Conservation (phyloP, 768 basidiomycete species). For the Lentinula guzmanii region DNA sequence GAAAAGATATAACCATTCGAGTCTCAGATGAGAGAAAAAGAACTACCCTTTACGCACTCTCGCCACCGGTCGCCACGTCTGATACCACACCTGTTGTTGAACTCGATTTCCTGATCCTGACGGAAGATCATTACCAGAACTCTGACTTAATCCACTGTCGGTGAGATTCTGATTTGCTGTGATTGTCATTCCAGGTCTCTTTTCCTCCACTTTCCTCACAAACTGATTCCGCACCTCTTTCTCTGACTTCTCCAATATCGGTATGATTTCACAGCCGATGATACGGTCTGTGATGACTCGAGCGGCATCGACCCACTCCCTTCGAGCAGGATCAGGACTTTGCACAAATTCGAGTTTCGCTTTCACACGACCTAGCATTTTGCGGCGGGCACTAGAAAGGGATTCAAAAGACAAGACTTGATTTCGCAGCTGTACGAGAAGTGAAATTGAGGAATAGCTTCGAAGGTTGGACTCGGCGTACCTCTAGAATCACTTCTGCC, state of each 20-base stretch:
- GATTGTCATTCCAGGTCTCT: too few species aligned
- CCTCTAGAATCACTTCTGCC: neutral
- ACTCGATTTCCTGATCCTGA: too few species aligned
- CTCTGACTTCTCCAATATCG: neutral
- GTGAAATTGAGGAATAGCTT: neutral
- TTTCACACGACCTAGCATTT: neutral
- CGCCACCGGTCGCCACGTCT: too few species aligned
- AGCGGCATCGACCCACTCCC: neutral
- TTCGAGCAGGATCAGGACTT: neutral
- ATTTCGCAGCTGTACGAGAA: neutral
- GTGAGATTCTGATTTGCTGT: too few species aligned
- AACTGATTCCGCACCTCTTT: neutral
- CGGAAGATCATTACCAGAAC: too few species aligned
- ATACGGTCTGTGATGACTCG: neutral
- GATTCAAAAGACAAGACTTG: neutral
- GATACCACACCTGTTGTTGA: too few species aligned
- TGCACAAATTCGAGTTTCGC: neutral
- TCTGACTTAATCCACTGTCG: too few species aligned
- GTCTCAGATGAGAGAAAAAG: too few species aligned
- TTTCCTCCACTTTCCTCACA: neutral
- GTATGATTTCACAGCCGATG: neutral
- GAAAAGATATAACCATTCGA: too few species aligned
- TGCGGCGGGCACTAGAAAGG: neutral
- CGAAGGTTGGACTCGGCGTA: neutral
- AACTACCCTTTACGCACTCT: too few species aligned